These are phyloP conservation scores for Pyracantha coccinea DNA, from an alignment of 331 rosid species.

Conservation along the genomic window DNA sequence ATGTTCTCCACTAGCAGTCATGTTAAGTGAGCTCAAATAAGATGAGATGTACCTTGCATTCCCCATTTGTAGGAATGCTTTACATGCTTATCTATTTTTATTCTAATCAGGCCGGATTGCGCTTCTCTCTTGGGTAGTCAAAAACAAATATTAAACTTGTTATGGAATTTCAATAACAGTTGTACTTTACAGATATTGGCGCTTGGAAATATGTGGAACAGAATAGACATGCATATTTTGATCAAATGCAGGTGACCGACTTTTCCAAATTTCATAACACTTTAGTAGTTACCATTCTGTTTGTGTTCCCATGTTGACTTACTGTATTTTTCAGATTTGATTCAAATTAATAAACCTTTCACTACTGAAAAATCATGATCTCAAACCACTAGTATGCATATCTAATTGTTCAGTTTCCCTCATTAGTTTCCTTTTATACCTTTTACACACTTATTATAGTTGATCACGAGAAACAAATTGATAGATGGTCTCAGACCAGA, in stretches of 20 bases:
- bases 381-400: background rate
- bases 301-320: background rate
- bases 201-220: constrained; percentile 91
- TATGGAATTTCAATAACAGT: constrained; percentile 7
- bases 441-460: background rate
- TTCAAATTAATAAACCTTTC: background rate
- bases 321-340: background rate
- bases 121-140: background rate
- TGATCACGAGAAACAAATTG: background rate
- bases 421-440: background rate
- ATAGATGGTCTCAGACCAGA: background rate
- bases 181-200: constrained; percentile 60
- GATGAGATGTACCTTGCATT: background rate
- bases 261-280: background rate
- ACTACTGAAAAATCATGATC: background rate
- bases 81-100: background rate
- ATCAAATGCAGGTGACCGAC: constrained; percentile 77
- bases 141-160: background rate
- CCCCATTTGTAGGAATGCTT: background rate
- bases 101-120: background rate
- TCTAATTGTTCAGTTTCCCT: background rate
- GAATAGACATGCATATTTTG: constrained; percentile 83
- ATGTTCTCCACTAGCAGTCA: background rate
- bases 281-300: background rate
- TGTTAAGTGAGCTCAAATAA: background rate